Percentiles rank a stretch among this genome's conserved stretches.
phyloP scores from a whole-genome alignment of 2,329 filamentous ascomycete species.

The Pleomassaria siparia region DNA sequence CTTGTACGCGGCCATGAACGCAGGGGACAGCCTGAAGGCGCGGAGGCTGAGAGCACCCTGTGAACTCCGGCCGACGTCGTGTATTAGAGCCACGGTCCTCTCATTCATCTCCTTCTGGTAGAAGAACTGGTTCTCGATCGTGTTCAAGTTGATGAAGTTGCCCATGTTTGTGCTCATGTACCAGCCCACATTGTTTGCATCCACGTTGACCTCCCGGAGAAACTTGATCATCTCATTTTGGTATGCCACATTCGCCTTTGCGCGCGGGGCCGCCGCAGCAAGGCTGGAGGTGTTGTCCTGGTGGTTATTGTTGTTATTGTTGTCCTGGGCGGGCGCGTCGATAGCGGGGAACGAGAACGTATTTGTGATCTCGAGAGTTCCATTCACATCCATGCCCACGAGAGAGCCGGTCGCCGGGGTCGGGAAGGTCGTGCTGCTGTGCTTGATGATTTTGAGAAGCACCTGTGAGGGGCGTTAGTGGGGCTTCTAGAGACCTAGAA shows the following conservation, averaged over 20 bases:
- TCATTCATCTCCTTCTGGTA: conserved; percentile 94
- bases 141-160: conserved; percentile 92
- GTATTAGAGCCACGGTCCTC: conserved; percentile 82
- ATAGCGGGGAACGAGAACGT: conserved; percentile 88
- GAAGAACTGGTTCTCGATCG: conserved; percentile 97
- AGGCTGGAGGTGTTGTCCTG: conserved; percentile 52
- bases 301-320: conserved; percentile 23
- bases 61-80: conserved; percentile 92
- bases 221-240: conserved; percentile 97
- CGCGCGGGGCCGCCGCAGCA: conserved; percentile 84
- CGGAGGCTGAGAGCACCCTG: conserved; percentile 87
- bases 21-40: conserved; percentile 84
- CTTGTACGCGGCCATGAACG: conserved; percentile 90
- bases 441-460: conserved; percentile 97
- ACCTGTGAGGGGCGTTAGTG: conserved; percentile 60
- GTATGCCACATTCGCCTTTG: conserved; percentile 86
- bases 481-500: conserved; percentile 30
- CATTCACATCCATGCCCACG: conserved; percentile 87
- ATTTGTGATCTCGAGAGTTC: conserved; percentile 87
- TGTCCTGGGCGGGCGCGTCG: conserved; percentile 63
- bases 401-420: conserved; percentile 86
- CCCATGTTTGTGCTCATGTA: conserved; percentile 99
- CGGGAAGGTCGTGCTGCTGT: conserved; percentile 85
- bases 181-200: conserved; percentile 97
- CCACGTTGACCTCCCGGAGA: conserved; percentile 94